A percentile compares a stretch with the other conserved stretches of the same genome.
Conservation (phyloP, 495 filamentous ascomycete species). For the Parathielavia appendiculata region DNA sequence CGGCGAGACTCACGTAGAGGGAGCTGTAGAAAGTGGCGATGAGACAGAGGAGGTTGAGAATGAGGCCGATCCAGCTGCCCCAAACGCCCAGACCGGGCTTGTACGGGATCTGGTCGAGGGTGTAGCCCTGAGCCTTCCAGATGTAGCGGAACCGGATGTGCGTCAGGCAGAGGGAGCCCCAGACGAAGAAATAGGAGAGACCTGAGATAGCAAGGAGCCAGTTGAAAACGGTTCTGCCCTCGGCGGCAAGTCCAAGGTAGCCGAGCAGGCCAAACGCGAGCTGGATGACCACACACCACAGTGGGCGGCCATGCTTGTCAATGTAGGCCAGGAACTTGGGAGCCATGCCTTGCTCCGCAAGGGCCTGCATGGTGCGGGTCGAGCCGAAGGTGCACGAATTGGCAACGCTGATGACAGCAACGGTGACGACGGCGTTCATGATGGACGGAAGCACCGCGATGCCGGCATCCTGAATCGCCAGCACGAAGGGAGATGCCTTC, state of each 20-base stretch:
- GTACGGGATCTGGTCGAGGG: conserved; percentile 47
- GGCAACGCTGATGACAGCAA: conserved; percentile 54
- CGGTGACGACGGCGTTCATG: conserved; percentile 65
- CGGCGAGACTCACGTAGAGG: conserved; percentile 37
- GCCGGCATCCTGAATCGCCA: conserved; percentile 60
- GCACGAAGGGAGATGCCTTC: conserved; percentile 60
- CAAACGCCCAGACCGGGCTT: conserved; percentile 52
- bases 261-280: conserved; percentile 45
- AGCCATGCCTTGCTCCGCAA: conserved; percentile 53
- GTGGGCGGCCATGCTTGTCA: conserved; percentile 53
- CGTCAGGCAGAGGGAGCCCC: conserved; percentile 62
- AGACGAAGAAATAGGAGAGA: conserved; percentile 63
- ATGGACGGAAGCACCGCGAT: conserved; percentile 62
- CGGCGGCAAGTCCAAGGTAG: conserved; percentile 29
- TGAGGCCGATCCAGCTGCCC: conserved; percentile 58
- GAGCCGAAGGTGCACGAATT: conserved; percentile 60
- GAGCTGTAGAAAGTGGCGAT: conserved; percentile 54
- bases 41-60: conserved; percentile 54
- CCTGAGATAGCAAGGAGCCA: conserved; percentile 70
- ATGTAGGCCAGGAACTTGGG: conserved; percentile 54
- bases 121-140: conserved; percentile 46
- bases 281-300: conserved; percentile 49
- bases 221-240: conserved; percentile 35
- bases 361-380: conserved; percentile 59
- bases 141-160: conserved; percentile 71